Conservation (phyloP, 371 early-diverging fungal species). For the Neoconidiobolus thromboides region DNA sequence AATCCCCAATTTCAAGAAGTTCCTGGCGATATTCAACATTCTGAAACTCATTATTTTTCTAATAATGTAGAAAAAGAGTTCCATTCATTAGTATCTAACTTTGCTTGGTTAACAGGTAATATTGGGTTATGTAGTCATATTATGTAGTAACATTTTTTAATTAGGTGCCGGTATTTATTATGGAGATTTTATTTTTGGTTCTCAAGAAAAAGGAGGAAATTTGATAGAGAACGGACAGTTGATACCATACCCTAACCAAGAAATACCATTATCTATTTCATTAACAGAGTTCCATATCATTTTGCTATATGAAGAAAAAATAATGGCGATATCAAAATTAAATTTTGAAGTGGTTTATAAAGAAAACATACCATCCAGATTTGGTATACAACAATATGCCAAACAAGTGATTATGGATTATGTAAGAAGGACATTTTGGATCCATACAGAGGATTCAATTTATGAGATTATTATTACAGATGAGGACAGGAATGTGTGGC, state of each 20-base stretch:
- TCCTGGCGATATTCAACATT: slow-evolving; percentile 34
- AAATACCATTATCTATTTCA: slow-evolving; percentile 50
- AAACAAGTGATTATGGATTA: slow-evolving; percentile 33
- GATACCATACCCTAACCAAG: slow-evolving; percentile 38
- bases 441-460: slow-evolving; percentile 51
- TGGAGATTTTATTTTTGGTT: slow-evolving; percentile 57
- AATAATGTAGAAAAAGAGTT: slow-evolving; percentile 38
- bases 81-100: slow-evolving; percentile 41
- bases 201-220: slow-evolving; percentile 51
- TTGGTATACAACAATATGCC: slow-evolving; percentile 15
- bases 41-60: slow-evolving; percentile 42
- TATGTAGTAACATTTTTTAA: neutral
- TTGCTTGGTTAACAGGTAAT: slow-evolving; percentile 56
- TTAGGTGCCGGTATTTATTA: slow-evolving; percentile 60
- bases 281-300: slow-evolving; percentile 77
- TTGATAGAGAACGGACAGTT: slow-evolving; percentile 56
- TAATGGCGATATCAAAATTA: slow-evolving; percentile 57
- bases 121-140: neutral
- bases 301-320: slow-evolving; percentile 46
- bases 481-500: slow-evolving; percentile 88
- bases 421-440: slow-evolving; percentile 70
- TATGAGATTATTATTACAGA: slow-evolving; percentile 70
- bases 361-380: slow-evolving; percentile 37
- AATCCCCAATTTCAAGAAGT: slow-evolving; percentile 53
- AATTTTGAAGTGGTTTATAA: slow-evolving; percentile 66